phyloP scores from a whole-genome alignment of 306 rosid species.

The Cucumis sativus region DNA sequence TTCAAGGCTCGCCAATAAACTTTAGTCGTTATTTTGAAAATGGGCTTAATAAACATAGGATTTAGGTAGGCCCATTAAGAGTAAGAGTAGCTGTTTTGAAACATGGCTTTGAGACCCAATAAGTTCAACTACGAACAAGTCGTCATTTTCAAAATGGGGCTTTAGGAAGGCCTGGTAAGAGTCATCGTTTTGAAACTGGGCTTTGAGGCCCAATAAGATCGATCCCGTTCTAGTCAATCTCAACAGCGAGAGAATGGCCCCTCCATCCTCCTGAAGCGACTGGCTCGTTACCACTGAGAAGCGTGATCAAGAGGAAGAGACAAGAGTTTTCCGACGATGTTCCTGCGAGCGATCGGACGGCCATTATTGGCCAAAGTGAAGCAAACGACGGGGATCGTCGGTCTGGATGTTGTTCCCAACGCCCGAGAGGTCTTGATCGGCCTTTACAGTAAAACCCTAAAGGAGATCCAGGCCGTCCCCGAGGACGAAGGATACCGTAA shows the following conservation, averaged over 20 bases:
- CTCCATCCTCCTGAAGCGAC: not conserved
- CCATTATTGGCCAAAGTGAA: conserved; percentile 80
- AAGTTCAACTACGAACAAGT: too few species aligned
- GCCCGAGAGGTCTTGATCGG: conserved; percentile 67
- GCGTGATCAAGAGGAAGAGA: conserved; percentile 5
- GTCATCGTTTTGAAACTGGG: not conserved
- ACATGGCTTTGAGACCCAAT: too few species aligned
- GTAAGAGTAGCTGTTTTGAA: too few species aligned
- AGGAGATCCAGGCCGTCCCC: conserved; percentile 78
- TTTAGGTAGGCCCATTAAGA: too few species aligned
- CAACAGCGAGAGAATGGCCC: not conserved
- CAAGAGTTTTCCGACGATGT: conserved; percentile 26
- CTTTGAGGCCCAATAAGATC: not conserved
- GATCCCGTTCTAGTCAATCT: not conserved
- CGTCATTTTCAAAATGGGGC: not conserved
- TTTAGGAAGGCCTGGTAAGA: not conserved
- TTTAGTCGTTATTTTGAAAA: too few species aligned
- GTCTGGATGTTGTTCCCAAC: conserved; percentile 77
- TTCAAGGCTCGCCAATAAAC: too few species aligned
- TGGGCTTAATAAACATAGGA: too few species aligned
- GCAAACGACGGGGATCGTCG: conserved; percentile 79
- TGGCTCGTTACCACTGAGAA: not conserved
- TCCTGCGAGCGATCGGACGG: conserved; percentile 67
- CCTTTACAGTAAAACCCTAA: conserved; percentile 60
- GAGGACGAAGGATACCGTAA: conserved; percentile 88